Base-by-base conservation (phyloP, 2,329 filamentous ascomycete species). In the Beauveria medogensis region DNA sequence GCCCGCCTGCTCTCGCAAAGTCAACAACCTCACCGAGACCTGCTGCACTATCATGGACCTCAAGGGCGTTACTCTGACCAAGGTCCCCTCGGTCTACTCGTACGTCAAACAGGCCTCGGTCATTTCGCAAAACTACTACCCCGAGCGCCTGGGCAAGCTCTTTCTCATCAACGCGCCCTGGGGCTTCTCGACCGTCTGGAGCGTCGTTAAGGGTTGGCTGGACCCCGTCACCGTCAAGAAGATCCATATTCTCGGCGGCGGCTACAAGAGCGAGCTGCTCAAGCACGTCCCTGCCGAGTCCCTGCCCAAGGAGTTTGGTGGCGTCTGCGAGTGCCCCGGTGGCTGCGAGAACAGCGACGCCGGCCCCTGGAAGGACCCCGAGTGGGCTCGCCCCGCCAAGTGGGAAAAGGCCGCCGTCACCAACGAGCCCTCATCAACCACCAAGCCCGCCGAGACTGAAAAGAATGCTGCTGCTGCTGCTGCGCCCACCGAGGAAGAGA, bases 51-150 rank as follows among this genome's bases (percentile, higher is more conserved):
- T 99, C 78, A 94, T 97, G 88, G 94, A 99, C 77, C 83, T 97
- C 74, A 96, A 96, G 81, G 92, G 92, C 64, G 92, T 99, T 26
- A 91, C 91, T 62, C 78, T 97, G 68, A 82, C 81, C 73, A 94
- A 89, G 77, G 87, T 91, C 48, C 83, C 86, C 64, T 88, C 89
- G 64, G 93, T 97, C 62, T 96, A 95, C 80, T 83, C 85, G 59
- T 97, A 97, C 79, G 84, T 99, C 67, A 85, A 85, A 70, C 84
- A 89, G 73, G 92, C 91, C 51, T 94, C 91, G 40, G 87, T 80
- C 73, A 90, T 99, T 77, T 96, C 91, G 66, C 94, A 97, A 78
- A 96, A 97, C 84, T 96, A 97, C 85, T 99, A 99, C 79, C 94
- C 94, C 8, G 94, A 99, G 82, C 90, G 94, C 63, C 82, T 99